Evolutionary conservation across 2,329 filamentous ascomycete species (phyloP), one percentile per base, ranked within the genome.

Genomic region (Intubia oerlemansii): DNA sequence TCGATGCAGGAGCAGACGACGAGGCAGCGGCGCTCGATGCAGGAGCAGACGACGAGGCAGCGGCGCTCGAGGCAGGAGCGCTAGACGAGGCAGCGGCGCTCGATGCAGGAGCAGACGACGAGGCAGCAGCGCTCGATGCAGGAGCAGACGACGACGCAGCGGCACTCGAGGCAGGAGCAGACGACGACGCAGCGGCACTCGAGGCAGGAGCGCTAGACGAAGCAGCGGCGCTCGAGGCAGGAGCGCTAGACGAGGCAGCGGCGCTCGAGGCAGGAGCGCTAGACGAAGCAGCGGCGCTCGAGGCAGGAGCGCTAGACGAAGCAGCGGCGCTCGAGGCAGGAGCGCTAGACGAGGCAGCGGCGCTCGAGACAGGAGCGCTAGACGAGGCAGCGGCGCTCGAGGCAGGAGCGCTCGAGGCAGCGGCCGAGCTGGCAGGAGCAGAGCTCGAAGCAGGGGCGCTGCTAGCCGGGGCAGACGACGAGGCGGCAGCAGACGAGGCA

Each of bases 401-500:
- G 7, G 23, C 23, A 14, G 12, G 10, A 15, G 23, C 18, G 10
- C n/a, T n/a, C n/a, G n/a, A n/a, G n/a, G 19, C 19, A 11, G 20
- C 7, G 21, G 19, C 16, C 7, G 20, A 17, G 9, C 10, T 19
- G 7, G 24, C 14, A 21, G 30, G 21, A 17, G 24, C 23, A 15
- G 25, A 28, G 12, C 19, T 19, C 8, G 20, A 23, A n/a, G 30
- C 15, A 5, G 30, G 20, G 13, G 7, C n/a, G n/a, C n/a, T n/a
- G n/a, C n/a, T n/a, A n/a, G n/a, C 22, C 11, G 19, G 11, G 13
- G 25, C 19, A 16, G 23, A 11, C 9, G 17, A 17, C 13, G 28
- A 24, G 20, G 27, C 15, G 22, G 22, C n/a, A 15, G 24, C 27
- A 7, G 32, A 30, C 14, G 17, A 24, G 15, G 18, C 29, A 18